Conservation (phyloP, 768 basidiomycete species). For the Russula lepida region DNA sequence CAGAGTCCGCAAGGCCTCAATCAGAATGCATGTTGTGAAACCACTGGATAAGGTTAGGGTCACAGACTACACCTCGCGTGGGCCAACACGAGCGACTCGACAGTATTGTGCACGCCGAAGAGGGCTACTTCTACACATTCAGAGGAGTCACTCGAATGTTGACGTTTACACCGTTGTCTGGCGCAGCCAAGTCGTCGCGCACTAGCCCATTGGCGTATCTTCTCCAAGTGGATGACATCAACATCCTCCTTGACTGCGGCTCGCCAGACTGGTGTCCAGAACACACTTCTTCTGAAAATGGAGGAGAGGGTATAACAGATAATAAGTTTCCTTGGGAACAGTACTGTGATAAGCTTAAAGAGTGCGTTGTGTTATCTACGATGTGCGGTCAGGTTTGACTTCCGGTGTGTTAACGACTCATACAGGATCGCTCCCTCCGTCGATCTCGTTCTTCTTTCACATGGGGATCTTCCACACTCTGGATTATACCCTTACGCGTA, state of each 20-base stretch:
- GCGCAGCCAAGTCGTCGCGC: conserved; percentile 60
- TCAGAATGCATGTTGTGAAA: no score
- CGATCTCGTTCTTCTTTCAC: conserved; percentile 88
- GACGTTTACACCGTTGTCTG: conserved; percentile 87
- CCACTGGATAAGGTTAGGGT: no score
- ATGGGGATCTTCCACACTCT: conserved; percentile 82
- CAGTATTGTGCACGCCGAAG: no score
- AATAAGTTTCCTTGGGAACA: conserved; percentile 44
- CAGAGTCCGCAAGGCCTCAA: no score
- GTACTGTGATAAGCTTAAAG: conserved; percentile 58
- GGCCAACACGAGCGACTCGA: no score
- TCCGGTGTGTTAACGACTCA: neutral
- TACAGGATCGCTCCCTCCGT: conserved; percentile 67
- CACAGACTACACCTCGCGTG: no score
- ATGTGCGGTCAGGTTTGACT: neutral
- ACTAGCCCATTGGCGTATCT: conserved; percentile 72
- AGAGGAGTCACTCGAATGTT: conserved; percentile 52
- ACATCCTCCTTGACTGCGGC: conserved; percentile 91
- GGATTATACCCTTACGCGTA: conserved; percentile 93
- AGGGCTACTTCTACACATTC: neutral
- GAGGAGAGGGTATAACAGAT: conserved; percentile 28
- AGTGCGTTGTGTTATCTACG: conserved; percentile 38
- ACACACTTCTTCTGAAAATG: conserved; percentile 23
- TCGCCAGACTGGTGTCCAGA: conserved; percentile 81
- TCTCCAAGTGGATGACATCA: conserved; percentile 89